Evolutionary conservation across 2,329 filamentous ascomycete genomes (phyloP).

Genomic region (Phyllosticta paracitricarpa): DNA sequence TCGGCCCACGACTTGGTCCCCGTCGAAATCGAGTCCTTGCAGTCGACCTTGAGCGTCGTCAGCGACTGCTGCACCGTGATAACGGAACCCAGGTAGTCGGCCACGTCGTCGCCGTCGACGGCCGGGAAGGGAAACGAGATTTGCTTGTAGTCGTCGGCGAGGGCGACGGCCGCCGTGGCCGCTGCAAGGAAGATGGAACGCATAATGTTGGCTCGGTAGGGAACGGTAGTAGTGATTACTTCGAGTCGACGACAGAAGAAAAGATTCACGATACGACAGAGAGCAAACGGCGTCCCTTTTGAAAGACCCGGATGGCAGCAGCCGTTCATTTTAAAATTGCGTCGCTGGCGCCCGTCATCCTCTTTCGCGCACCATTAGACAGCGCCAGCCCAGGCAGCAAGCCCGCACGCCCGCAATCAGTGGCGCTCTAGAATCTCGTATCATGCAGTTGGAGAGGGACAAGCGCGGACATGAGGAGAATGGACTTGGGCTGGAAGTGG

Average conservation of each 20-base stretch:
- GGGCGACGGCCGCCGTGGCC: not conserved
- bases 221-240: too few relatives aligned
- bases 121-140: slow-evolving; percentile 4
- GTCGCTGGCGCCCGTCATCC: not conserved
- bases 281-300: not conserved
- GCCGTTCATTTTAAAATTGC: not conserved
- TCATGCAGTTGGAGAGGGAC: too few relatives aligned
- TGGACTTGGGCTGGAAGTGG: too few relatives aligned
- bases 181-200: not conserved
- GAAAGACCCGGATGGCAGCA: not conserved
- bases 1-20: not conserved
- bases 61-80: not conserved
- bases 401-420: too few relatives aligned
- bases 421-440: too few relatives aligned
- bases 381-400: not conserved
- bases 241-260: too few relatives aligned
- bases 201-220: not conserved
- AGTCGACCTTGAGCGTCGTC: not conserved
- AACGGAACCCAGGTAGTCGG: not conserved
- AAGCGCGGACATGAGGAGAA: too few relatives aligned
- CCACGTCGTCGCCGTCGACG: not conserved
- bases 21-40: not conserved
- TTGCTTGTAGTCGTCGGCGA: not conserved
- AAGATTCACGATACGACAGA: not conserved
- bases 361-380: too few relatives aligned